Conservation (phyloP, 2,329 filamentous ascomycete species). For the Curvularia lunata region DNA sequence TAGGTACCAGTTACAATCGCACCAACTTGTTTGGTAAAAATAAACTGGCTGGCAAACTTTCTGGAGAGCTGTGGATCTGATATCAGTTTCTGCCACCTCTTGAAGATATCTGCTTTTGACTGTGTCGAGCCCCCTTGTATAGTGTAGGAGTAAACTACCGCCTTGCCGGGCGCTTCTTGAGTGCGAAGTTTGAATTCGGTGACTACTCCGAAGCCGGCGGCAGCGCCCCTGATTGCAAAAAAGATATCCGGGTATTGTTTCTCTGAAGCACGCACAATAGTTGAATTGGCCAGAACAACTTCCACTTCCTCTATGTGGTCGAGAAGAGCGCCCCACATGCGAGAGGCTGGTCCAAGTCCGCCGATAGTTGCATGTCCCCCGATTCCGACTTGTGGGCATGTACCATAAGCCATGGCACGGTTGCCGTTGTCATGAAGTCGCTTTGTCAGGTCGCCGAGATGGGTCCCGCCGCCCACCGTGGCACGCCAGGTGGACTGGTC, state of each 20-base stretch:
- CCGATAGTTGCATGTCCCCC: slow-evolving; percentile 49
- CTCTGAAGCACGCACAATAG: slow-evolving; percentile 48
- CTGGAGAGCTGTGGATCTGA: slow-evolving; percentile 40
- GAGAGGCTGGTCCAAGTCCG: slow-evolving; percentile 42
- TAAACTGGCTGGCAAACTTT: slow-evolving; percentile 45
- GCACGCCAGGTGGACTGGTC: slow-evolving; percentile 54
- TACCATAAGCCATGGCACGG: slow-evolving; percentile 58
- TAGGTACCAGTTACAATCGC: slow-evolving; percentile 44
- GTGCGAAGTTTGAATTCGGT: slow-evolving; percentile 50
- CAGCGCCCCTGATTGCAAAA: slow-evolving; percentile 53
- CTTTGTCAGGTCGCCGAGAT: slow-evolving; percentile 52
- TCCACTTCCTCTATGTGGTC: slow-evolving; percentile 46
- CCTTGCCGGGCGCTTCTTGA: slow-evolving; percentile 40
- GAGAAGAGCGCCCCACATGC: slow-evolving; percentile 44
- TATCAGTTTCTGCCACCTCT: slow-evolving; percentile 46
- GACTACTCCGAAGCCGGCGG: slow-evolving; percentile 52
- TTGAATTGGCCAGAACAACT: slow-evolving; percentile 51
- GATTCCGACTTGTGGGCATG: slow-evolving; percentile 46
- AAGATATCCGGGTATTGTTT: slow-evolving; percentile 50
- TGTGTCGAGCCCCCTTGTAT: slow-evolving; percentile 32
- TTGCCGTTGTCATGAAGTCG: slow-evolving; percentile 44
- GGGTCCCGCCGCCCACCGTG: slow-evolving; percentile 57
- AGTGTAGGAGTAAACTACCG: slow-evolving; percentile 45
- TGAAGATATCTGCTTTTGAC: slow-evolving; percentile 41
- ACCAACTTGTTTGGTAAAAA: slow-evolving; percentile 34